Percentiles rank a stretch among this genome's conserved stretches.
Evolutionary conservation across 108 stramenopile species (phyloP).

Genomic region (Phaeodactylum tricornutum): DNA sequence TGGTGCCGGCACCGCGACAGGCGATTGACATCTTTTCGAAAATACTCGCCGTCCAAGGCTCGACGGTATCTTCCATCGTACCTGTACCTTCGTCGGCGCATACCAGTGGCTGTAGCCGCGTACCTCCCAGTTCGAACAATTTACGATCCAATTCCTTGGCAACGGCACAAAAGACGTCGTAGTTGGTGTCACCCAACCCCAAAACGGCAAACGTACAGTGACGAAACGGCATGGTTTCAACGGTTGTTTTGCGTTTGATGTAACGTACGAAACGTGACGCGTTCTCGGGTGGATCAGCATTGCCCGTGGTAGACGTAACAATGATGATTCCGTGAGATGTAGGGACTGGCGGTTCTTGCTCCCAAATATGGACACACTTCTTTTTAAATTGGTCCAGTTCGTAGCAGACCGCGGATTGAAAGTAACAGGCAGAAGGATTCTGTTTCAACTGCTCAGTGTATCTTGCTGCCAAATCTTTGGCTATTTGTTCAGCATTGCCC

Average conservation of each 20-base stretch:
- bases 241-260: slow-evolving; percentile 41
- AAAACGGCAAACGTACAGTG: slow-evolving; percentile 58
- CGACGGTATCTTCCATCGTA: slow-evolving; percentile 71
- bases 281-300: slow-evolving; percentile 90
- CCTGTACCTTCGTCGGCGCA: slow-evolving; percentile 90
- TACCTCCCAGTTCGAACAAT: slow-evolving; percentile 63
- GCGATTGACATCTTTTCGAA: no score
- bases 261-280: slow-evolving; percentile 64
- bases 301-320: slow-evolving; percentile 84
- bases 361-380: slow-evolving; percentile 15
- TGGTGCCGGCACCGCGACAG: no score
- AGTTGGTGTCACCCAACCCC: slow-evolving; percentile 85
- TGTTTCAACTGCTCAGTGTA: no score
- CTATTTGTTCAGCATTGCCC: slow-evolving; percentile 78
- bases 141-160: slow-evolving; percentile 56
- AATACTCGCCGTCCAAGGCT: slow-evolving; percentile 61
- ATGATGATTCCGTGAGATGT: no score
- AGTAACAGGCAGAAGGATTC: no score
- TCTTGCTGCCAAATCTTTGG: slow-evolving; percentile 62
- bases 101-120: slow-evolving; percentile 29
- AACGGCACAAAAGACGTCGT: slow-evolving; percentile 79
- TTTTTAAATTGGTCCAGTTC: slow-evolving; percentile 57
- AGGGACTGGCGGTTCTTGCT: slow-evolving; percentile 11
- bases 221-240: slow-evolving; percentile 24
- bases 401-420: slow-evolving; percentile 44